These are phyloP conservation scores for Opeltia flavorubescens DNA, from an alignment of 495 filamentous ascomycete genomes.

Conservation along the genomic window DNA sequence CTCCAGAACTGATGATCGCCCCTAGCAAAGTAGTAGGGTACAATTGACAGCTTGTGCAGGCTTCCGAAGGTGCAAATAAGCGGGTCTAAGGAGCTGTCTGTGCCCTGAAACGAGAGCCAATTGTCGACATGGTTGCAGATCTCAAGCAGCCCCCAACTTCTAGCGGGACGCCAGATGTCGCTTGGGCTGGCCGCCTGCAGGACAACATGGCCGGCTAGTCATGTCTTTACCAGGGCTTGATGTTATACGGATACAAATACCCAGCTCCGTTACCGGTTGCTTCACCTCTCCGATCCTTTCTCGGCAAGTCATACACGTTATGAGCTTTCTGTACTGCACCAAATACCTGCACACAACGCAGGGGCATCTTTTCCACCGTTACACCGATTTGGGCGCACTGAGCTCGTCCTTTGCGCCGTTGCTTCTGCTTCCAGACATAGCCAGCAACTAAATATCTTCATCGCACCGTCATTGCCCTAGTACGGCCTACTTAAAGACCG, in stretches of 20 bases:
- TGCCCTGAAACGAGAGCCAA: constrained; percentile 1
- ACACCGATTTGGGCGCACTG: too few species aligned
- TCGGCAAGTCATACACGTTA: neutral
- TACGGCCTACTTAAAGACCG: neutral
- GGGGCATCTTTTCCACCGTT: too few species aligned
- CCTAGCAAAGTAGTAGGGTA: neutral
- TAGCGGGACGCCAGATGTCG: neutral
- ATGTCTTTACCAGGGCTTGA: neutral
- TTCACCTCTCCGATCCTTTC: neutral
- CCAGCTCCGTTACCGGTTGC: neutral
- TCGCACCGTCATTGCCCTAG: neutral
- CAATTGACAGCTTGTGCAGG: too few species aligned
- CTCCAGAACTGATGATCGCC: too few species aligned
- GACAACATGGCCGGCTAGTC: neutral
- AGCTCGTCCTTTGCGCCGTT: too few species aligned
- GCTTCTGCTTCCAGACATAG: too few species aligned
- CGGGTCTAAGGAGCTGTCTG: neutral
- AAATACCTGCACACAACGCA: neutral
- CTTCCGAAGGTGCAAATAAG: neutral
- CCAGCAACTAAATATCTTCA: too few species aligned
- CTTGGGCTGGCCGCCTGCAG: neutral
- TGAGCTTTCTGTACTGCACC: too few species aligned
- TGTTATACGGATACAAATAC: neutral
- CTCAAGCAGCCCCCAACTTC: neutral
- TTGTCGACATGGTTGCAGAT: neutral